Evolutionary conservation across 2,329 filamentous ascomycete genomes (phyloP).

Genomic region (Amauroascus niger): DNA sequence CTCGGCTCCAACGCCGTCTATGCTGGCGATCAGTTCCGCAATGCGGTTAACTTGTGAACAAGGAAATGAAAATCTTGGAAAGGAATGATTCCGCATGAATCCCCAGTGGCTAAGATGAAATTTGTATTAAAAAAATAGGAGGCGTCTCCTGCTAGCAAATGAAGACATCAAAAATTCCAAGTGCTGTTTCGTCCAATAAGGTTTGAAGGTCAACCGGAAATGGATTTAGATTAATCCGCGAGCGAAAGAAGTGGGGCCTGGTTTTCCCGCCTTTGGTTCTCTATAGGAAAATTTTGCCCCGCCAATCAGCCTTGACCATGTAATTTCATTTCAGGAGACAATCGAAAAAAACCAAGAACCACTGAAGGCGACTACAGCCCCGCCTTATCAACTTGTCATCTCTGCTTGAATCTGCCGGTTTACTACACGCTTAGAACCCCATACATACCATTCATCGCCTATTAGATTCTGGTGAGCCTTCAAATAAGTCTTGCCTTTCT

Average conservation of each 20-base stretch:
- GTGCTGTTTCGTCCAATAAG: not conserved
- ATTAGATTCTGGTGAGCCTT: not conserved
- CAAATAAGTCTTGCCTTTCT: not conserved
- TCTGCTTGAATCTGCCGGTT: not conserved
- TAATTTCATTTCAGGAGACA: no score
- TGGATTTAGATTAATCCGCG: constrained; percentile 3
- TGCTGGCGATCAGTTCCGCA: constrained; percentile 87
- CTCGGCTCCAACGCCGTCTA: constrained; percentile 85
- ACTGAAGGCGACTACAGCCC: not conserved
- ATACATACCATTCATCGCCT: no score
- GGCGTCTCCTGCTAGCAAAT: not conserved
- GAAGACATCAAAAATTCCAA: not conserved
- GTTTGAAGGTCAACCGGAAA: not conserved
- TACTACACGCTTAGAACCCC: not conserved
- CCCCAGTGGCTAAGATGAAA: not conserved
- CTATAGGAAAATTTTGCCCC: constrained; percentile 4
- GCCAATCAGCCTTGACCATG: constrained; percentile 9
- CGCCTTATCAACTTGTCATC: not conserved
- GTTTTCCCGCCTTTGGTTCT: not conserved
- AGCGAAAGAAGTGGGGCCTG: no score
- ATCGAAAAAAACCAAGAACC: not conserved
- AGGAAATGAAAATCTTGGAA: not conserved
- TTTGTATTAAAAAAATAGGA: not conserved
- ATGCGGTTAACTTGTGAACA: constrained; percentile 71
- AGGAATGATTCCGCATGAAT: no score